Evolutionary conservation across 495 filamentous ascomycete genomes (phyloP).

Genomic region (Thozetella sp.): DNA sequence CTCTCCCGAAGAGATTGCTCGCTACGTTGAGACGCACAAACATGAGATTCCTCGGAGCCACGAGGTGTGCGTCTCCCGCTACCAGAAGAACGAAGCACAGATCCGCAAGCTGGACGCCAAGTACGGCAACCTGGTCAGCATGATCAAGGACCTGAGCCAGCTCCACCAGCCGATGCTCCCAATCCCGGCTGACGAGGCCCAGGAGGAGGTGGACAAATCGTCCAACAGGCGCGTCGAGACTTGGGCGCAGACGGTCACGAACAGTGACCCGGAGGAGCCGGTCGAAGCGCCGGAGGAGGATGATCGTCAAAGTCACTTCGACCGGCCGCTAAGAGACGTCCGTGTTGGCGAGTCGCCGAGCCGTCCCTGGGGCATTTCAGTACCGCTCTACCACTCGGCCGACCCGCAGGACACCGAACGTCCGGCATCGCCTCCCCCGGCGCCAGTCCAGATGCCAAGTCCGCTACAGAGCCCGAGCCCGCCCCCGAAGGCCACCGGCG

Average conservation of each 20-base stretch:
- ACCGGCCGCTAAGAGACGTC: conserved; percentile 79
- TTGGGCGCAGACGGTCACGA: conserved; percentile 76
- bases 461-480: conserved; percentile 16
- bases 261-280: conserved; percentile 39
- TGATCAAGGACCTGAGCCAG: conserved; percentile 83
- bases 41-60: conserved; percentile 90
- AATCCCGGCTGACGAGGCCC: conserved; percentile 49
- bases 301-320: conserved; percentile 66
- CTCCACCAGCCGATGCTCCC: conserved; percentile 85
- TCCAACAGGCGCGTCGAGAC: conserved; percentile 70
- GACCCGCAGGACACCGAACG: conserved; percentile 21
- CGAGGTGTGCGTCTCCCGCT: conserved; percentile 84
- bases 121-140: conserved; percentile 84
- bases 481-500: conserved; percentile 17
- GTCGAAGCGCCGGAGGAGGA: conserved; percentile 38
- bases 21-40: conserved; percentile 89
- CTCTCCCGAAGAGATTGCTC: conserved; percentile 85
- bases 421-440: conserved; percentile 41
- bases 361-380: conserved; percentile 85
- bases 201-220: conserved; percentile 41
- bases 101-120: conserved; percentile 87
- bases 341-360: conserved; percentile 87
- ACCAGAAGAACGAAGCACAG: conserved; percentile 79
- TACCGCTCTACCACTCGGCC: conserved; percentile 57
- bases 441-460: conserved; percentile 34